These are phyloP conservation scores for Cladosporium sphaerospermum DNA, from an alignment of 2,329 filamentous ascomycete species.

Conservation along the genomic window DNA sequence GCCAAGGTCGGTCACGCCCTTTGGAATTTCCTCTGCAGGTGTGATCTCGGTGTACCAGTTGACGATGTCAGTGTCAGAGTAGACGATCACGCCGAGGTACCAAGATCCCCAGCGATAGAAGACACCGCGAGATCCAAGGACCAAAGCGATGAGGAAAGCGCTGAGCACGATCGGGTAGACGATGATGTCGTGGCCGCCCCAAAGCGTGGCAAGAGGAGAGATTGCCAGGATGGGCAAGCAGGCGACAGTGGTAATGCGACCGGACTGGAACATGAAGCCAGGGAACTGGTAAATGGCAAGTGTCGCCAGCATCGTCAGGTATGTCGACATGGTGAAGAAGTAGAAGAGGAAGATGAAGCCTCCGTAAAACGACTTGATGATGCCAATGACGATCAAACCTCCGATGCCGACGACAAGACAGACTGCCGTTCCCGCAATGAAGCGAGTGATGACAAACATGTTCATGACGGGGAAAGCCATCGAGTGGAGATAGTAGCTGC, in stretches of 20 bases:
- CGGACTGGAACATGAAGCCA: slow-evolving; percentile 51
- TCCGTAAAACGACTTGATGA: slow-evolving; percentile 35
- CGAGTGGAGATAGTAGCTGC: slow-evolving; percentile 55
- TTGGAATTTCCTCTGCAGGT: slow-evolving; percentile 34
- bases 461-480: slow-evolving; percentile 52
- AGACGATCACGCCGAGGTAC: slow-evolving; percentile 45
- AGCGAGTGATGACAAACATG: slow-evolving; percentile 50
- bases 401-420: slow-evolving; percentile 47
- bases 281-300: slow-evolving; percentile 42
- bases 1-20: slow-evolving; percentile 42
- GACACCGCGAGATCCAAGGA: slow-evolving; percentile 49
- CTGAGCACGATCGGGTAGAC: slow-evolving; percentile 53
- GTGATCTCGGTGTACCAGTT: slow-evolving; percentile 40
- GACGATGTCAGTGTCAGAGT: slow-evolving; percentile 46
- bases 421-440: slow-evolving; percentile 38
- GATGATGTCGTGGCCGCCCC: slow-evolving; percentile 47
- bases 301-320: slow-evolving; percentile 52
- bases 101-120: slow-evolving; percentile 55
- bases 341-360: slow-evolving; percentile 57
- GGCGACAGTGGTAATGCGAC: slow-evolving; percentile 49
- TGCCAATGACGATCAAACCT: slow-evolving; percentile 38
- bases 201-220: slow-evolving; percentile 52
- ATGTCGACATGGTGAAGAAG: slow-evolving; percentile 51
- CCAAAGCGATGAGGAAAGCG: slow-evolving; percentile 45
- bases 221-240: slow-evolving; percentile 52